Evolutionary conservation across 176 grass and related monocot genomes (phyloP), one percentile per base, ranked within the genome.

Genomic region (Oryza meyeriana): DNA sequence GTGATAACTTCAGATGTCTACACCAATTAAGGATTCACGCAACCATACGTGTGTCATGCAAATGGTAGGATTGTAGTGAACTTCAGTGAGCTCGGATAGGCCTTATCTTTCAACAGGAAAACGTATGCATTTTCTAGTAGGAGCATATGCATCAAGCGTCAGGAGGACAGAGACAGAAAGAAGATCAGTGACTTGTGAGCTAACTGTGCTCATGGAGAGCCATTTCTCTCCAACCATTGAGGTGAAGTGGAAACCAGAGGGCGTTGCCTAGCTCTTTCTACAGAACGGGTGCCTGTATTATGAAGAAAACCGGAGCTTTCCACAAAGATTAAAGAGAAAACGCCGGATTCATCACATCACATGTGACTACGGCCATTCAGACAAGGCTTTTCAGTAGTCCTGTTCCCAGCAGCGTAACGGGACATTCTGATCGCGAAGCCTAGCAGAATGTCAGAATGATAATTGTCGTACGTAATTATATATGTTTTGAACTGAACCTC

Each of bases 61-160:
- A 47, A 58, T 24, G 47, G 17, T 50, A 50, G 38, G 35, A 36
- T 3, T 45, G 1, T 29, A 14, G 45, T 8, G 3, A 25, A 17
- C 13, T 62, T 55, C 18, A 6, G 12, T 27, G 55, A 58, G 78
- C 11, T 83, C 16, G 2, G 32, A 7, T 3, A 44, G n/a, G 48
- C 66, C 39, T 57, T 83, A 5, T 83, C 33, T 55, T 27, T 45
- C 27, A 35, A 42, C 50, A 24, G 12, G 35, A 33, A 81, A 71
- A 39, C 45, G 7, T 59, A 34, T 55, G 87, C 82, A 81, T 40
- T 76, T 80, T 84, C 40, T 28, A 76, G 24, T 71, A 76, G 71
- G 71, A 76, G 65, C 71, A 42, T 73, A 73, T 38, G 45, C 41
- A 58, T n/a, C 24, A 58, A n/a, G 52, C 20, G 52, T 31, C 45